phyloP scores from a whole-genome alignment of 139 green algal species.

The Yamagishiella unicocca region DNA sequence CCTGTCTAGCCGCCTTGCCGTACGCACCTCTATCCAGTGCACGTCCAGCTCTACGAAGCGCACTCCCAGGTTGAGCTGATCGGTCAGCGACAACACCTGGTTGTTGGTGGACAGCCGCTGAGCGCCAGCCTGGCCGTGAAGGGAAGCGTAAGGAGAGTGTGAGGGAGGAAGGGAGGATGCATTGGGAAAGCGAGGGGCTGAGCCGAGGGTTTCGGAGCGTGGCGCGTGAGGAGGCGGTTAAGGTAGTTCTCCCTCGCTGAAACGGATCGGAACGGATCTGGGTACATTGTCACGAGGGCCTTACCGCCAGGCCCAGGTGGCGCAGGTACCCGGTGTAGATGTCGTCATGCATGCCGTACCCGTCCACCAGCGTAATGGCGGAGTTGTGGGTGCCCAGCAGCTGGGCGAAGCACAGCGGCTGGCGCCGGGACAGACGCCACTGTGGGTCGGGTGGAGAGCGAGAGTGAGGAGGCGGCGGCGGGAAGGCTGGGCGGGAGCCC shows the following conservation, averaged over 20 bases:
- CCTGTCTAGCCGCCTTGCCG: too few relatives aligned
- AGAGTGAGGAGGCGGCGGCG: neutral
- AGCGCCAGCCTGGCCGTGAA: neutral
- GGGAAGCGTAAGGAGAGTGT: neutral
- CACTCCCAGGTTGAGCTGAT: slow-evolving; percentile 85
- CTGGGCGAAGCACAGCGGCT: slow-evolving; percentile 57
- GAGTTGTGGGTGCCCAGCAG: slow-evolving; percentile 83
- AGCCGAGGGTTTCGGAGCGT: neutral
- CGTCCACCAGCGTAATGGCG: slow-evolving; percentile 81
- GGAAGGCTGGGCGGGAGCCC: neutral
- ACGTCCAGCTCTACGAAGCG: slow-evolving; percentile 83
- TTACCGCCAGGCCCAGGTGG: slow-evolving; percentile 17
- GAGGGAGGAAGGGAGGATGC: neutral
- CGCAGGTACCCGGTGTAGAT: slow-evolving; percentile 45
- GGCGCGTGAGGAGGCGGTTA: neutral
- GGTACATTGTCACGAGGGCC: too few relatives aligned
- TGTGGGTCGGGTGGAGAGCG: slow-evolving; percentile 50
- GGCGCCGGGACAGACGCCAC: slow-evolving; percentile 52
- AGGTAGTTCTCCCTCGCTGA: too few relatives aligned
- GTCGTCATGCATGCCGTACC: slow-evolving; percentile 82
- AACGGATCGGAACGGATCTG: too few relatives aligned
- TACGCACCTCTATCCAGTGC: slow-evolving; percentile 78
- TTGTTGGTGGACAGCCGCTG: slow-evolving; percentile 78
- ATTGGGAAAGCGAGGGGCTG: neutral
- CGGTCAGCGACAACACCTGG: slow-evolving; percentile 77